Evolutionary conservation across 1,284 basidiomycete species (phyloP).

Genomic region (Melanopsichium pennsylvanicum): DNA sequence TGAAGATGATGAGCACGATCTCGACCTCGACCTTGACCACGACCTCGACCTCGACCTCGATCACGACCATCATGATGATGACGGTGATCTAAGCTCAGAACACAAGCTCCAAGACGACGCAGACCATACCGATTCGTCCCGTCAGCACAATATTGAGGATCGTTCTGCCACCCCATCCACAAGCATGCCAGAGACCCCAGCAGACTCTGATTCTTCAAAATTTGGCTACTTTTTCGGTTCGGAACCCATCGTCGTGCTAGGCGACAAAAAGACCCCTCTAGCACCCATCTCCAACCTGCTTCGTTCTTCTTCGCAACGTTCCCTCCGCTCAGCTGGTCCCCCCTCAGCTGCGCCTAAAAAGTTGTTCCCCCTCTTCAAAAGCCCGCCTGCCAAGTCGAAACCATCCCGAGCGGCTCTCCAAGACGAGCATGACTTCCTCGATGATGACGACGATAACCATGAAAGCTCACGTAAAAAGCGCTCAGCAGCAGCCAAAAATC

Average conservation of each 20-base stretch:
- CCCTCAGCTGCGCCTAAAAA: background rate
- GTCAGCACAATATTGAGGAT: background rate
- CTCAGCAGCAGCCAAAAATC: conserved; percentile 2
- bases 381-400: conserved; percentile 8
- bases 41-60: too few species aligned
- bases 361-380: conserved; percentile 31
- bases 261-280: conserved; percentile 3
- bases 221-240: conserved; percentile 28
- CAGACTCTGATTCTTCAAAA: conserved; percentile 2
- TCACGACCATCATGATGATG: conserved; percentile 2
- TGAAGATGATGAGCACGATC: conserved; percentile 17
- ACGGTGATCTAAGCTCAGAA: too few species aligned
- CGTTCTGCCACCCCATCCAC: conserved; percentile 11
- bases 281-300: conserved; percentile 17
- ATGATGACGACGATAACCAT: conserved; percentile 21
- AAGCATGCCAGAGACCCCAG: conserved; percentile 34
- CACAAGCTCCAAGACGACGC: background rate
- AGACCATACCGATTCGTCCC: conserved; percentile 6
- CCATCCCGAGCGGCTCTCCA: conserved; percentile 2
- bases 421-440: conserved; percentile 30
- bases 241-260: conserved; percentile 26
- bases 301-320: conserved; percentile 19
- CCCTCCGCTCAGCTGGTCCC: conserved; percentile 14
- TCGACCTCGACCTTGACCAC: too few species aligned
- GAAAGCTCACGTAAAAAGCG: conserved; percentile 15